Evolutionary conservation across 2,329 filamentous ascomycete species (phyloP).

Genomic region (Emmonsiellopsis sp.): DNA sequence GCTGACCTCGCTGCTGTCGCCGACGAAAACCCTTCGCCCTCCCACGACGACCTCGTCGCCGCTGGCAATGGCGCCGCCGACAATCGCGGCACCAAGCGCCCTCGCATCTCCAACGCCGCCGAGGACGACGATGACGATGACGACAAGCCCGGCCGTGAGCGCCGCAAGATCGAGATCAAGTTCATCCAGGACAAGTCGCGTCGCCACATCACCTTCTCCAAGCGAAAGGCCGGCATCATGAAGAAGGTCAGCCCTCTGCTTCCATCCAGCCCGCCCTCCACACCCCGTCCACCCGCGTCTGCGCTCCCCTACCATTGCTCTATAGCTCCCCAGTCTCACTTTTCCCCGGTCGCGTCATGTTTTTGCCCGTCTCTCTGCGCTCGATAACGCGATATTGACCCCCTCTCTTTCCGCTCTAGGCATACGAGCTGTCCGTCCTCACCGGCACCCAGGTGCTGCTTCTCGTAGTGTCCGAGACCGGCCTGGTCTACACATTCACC

Average conservation of each 20-base stretch:
- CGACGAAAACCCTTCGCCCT: constrained; percentile 63
- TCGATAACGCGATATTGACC: background rate
- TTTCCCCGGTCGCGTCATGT: constrained; percentile 7
- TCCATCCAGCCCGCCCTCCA: background rate
- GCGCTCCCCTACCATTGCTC: background rate
- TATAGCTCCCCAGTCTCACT: background rate
- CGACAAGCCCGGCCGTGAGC: constrained; percentile 94
- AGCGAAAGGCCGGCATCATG: constrained; percentile 99
- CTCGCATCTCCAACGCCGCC: constrained; percentile 63
- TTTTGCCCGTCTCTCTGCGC: background rate
- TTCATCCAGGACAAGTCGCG: constrained; percentile 99
- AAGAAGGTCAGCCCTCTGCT: constrained; percentile 73
- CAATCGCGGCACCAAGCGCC: constrained; percentile 80
- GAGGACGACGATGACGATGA: constrained; percentile 98
- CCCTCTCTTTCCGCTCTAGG: constrained; percentile 43
- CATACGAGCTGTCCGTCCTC: constrained; percentile 93
- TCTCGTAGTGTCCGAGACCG: constrained; percentile 93
- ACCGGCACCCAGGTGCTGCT: constrained; percentile 96
- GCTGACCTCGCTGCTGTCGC: constrained; percentile 74
- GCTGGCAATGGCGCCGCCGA: constrained; percentile 62
- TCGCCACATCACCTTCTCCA: constrained; percentile 98
- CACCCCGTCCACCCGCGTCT: background rate
- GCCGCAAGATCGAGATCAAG: constrained; percentile 99
- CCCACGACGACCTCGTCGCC: constrained; percentile 60
- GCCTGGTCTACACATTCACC: constrained; percentile 95